phyloP scores from a whole-genome alignment of 2,329 filamentous ascomycete species.

The Chaetomium olivaceum region DNA sequence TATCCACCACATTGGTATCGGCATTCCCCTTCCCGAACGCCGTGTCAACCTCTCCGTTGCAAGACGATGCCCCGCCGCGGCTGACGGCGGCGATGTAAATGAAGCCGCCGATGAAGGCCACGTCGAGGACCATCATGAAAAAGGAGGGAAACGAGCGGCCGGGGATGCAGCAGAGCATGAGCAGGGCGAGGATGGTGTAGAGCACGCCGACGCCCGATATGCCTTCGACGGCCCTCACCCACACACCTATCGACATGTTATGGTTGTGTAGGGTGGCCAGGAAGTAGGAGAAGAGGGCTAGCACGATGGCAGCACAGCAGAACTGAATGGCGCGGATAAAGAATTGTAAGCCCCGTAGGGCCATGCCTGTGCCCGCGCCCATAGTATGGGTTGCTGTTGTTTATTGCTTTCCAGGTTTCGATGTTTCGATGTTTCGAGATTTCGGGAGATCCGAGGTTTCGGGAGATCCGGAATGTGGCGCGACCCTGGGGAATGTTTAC shows the following conservation, averaged over 20 bases:
- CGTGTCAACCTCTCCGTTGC: conserved; percentile 61
- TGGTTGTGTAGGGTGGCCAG: conserved; percentile 70
- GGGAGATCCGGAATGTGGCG: neutral
- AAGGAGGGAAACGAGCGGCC: conserved; percentile 72
- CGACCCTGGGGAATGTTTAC: neutral
- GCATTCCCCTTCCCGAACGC: conserved; percentile 67
- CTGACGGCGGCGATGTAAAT: conserved; percentile 80
- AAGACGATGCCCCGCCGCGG: conserved; percentile 65
- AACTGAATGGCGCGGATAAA: conserved; percentile 74
- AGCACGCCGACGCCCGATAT: conserved; percentile 73
- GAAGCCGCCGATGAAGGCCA: conserved; percentile 74
- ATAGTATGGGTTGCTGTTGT: conserved; percentile 44
- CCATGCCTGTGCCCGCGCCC: conserved; percentile 57
- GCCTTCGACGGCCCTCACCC: conserved; percentile 73
- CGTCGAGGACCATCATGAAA: conserved; percentile 72
- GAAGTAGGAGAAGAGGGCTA: conserved; percentile 84
- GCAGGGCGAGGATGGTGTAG: conserved; percentile 71
- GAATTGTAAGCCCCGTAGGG: conserved; percentile 69
- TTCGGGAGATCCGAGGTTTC: conserved; percentile 1
- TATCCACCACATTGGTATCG: conserved; percentile 48
- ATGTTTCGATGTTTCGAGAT: neutral
- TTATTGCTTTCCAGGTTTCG: neutral
- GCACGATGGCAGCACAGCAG: conserved; percentile 68
- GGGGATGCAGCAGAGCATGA: conserved; percentile 78
- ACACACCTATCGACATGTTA: conserved; percentile 61